Conservation (phyloP, 352 stramenopile genomes). For the Globisporangium paroecandrum region DNA sequence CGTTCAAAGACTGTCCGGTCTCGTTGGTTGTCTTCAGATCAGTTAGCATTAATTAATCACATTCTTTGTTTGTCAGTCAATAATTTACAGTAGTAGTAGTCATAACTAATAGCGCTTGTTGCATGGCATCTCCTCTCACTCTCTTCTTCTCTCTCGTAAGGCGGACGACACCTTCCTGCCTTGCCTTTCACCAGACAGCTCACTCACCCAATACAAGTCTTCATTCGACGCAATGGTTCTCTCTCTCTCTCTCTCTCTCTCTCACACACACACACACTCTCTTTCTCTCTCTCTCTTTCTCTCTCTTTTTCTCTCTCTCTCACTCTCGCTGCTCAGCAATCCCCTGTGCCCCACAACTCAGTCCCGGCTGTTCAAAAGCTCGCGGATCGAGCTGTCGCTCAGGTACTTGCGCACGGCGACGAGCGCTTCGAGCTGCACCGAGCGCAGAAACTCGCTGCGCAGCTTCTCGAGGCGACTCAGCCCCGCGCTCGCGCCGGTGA, state of each 20-base stretch:
- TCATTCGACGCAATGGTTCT: no score
- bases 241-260: neutral
- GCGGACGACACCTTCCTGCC: no score
- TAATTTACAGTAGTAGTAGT: neutral
- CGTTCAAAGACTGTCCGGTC: neutral
- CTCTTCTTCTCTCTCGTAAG: neutral
- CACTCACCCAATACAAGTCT: no score
- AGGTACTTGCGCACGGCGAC: slow-evolving; percentile 73
- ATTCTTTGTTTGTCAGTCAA: neutral
- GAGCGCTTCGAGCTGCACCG: slow-evolving; percentile 70
- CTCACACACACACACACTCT: no score
- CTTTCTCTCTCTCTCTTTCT: neutral
- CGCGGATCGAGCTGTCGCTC: slow-evolving; percentile 61
- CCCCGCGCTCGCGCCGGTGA: slow-evolving; percentile 25
- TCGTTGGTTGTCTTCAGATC: neutral
- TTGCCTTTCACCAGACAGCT: no score
- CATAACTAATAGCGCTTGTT: neutral
- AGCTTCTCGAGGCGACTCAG: slow-evolving; percentile 48
- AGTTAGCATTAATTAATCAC: neutral
- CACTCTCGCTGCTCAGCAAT: neutral
- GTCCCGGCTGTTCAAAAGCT: slow-evolving; percentile 48
- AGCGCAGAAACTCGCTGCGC: slow-evolving; percentile 68
- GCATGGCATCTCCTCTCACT: neutral
- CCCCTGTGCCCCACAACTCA: slow-evolving; percentile 7
- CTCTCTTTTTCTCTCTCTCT: neutral